phyloP scores from a whole-genome alignment of 2,329 filamentous ascomycete species.

The Harringtonia aguacate region DNA sequence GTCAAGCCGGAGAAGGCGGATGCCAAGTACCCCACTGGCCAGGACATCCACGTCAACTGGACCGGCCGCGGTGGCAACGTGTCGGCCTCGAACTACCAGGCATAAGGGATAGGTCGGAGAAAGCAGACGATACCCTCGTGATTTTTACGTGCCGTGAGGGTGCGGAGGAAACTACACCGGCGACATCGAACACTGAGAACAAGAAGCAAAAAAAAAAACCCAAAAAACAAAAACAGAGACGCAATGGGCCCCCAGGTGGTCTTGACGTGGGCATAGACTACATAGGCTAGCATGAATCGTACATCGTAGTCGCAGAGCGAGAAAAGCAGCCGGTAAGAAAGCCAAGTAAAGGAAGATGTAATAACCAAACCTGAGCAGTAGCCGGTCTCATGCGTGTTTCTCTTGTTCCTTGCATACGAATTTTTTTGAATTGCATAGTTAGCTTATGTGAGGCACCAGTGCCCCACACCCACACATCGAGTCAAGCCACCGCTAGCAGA shows the following conservation, averaged over 20 bases:
- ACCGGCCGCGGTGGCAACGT: constrained; percentile 96
- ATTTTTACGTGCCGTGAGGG: background rate
- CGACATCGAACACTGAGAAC: background rate
- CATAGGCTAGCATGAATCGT: too few relatives aligned
- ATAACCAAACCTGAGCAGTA: background rate
- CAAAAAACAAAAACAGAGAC: too few relatives aligned
- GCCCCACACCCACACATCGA: too few relatives aligned
- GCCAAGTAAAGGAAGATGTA: background rate
- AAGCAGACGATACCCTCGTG: background rate
- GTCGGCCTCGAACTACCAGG: constrained; percentile 94
- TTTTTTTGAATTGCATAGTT: background rate
- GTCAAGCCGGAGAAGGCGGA: constrained; percentile 72
- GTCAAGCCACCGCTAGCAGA: too few relatives aligned
- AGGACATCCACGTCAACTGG: constrained; percentile 99
- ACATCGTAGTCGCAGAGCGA: too few relatives aligned
- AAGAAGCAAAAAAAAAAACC: background rate
- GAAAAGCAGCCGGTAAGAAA: too few relatives aligned
- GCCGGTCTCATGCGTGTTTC: background rate
- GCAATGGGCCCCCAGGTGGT: too few relatives aligned
- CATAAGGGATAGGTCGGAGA: constrained; percentile 43
- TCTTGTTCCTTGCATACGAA: background rate
- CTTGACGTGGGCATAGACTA: too few relatives aligned
- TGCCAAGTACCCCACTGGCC: constrained; percentile 70
- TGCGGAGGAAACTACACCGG: background rate
- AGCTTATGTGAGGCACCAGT: background rate